Percentiles rank a stretch among this genome's conserved stretches.
Evolutionary conservation across 331 rosid species (phyloP).

Genomic region (Saraca asoca): DNA sequence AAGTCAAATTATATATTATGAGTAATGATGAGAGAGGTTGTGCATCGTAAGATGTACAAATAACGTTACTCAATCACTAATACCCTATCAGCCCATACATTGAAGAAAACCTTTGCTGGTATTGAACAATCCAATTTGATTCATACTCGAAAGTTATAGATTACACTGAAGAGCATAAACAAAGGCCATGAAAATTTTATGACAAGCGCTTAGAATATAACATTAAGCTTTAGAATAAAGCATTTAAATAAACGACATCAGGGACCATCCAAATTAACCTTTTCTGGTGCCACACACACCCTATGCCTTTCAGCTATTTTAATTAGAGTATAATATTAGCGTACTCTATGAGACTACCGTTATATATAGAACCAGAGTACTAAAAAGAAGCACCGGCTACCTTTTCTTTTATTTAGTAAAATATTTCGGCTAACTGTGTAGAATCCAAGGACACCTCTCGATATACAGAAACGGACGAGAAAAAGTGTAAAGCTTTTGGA

Average conservation of each 20-base stretch:
- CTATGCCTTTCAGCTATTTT: constrained; percentile 11
- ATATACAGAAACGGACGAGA: constrained; percentile 49
- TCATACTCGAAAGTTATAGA: neutral
- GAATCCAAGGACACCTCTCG: constrained; percentile 50
- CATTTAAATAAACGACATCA: constrained; percentile 11
- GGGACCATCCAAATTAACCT: constrained; percentile 35
- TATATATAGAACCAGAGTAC: constrained; percentile 3
- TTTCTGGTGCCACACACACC: neutral
- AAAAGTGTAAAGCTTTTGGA: constrained; percentile 37
- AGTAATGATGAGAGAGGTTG: too few species aligned
- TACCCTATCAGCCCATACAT: neutral
- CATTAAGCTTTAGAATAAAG: constrained; percentile 10
- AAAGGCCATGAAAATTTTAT: constrained; percentile 22
- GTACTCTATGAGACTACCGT: constrained; percentile 4
- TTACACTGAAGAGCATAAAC: constrained; percentile 9
- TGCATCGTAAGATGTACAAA: too few species aligned
- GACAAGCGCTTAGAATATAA: constrained; percentile 22
- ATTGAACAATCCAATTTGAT: constrained; percentile 7
- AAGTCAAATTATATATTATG: too few species aligned
- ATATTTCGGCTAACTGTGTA: constrained; percentile 36
- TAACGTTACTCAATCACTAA: neutral
- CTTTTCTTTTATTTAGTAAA: constrained; percentile 29
- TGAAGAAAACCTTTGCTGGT: constrained; percentile 28
- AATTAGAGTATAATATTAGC: constrained; percentile 26
- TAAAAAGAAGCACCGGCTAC: constrained; percentile 27